Percentiles rank a stretch among this genome's conserved stretches.
Evolutionary conservation across 2,329 filamentous ascomycete species (phyloP).

Genomic region (Beauveria australis): DNA sequence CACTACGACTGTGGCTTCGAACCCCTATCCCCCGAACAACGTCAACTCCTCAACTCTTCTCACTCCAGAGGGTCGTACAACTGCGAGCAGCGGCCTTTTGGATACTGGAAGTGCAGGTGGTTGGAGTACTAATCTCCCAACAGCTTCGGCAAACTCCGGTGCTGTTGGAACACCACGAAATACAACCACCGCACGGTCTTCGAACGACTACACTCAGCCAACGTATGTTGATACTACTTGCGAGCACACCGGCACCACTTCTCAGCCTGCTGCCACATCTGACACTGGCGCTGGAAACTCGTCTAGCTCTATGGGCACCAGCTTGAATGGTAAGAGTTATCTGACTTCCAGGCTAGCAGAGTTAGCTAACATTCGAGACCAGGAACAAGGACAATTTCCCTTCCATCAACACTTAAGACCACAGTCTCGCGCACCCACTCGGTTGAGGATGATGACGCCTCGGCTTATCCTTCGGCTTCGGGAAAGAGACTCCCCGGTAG

Average conservation of each 20-base stretch:
- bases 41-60: not conserved
- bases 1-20: not conserved
- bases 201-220: not conserved
- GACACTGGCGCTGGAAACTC: not conserved
- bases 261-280: not conserved
- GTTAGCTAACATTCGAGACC: not conserved
- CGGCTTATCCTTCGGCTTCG: slow-evolving; percentile 15
- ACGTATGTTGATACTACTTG: not conserved
- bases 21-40: not conserved
- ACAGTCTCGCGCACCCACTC: slow-evolving; percentile 13
- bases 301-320: not conserved
- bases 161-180: not conserved
- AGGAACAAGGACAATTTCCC: slow-evolving; percentile 7
- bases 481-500: slow-evolving; percentile 20
- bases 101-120: not conserved
- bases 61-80: not conserved
- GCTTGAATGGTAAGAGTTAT: not conserved
- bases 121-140: not conserved
- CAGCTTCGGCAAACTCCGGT: not conserved
- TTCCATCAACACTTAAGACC: slow-evolving; percentile 15
- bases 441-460: not conserved
- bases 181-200: not conserved
- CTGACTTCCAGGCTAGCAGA: not conserved
- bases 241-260: not conserved
- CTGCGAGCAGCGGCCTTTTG: not conserved